Conservation (phyloP, 345 rosid species). For the Carallia pectinifolia region DNA sequence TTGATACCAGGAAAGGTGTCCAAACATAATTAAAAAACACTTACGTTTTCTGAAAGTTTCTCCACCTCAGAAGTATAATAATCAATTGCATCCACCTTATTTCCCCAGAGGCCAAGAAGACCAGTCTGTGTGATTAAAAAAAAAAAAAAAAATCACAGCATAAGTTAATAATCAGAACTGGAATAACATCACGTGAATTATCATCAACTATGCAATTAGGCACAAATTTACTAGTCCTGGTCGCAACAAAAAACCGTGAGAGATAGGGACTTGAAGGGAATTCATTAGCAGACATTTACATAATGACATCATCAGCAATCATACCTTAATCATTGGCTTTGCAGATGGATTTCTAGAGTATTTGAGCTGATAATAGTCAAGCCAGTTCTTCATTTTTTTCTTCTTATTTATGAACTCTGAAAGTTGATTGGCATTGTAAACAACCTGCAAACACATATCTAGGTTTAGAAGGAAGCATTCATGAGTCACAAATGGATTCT, state of each 20-base stretch:
- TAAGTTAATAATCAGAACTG: slow-evolving; percentile 14
- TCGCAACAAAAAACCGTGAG: neutral
- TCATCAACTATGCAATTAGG: neutral
- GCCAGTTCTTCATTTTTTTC: slow-evolving; percentile 77
- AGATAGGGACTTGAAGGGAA: neutral
- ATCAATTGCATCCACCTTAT: slow-evolving; percentile 72
- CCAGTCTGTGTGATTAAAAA: slow-evolving; percentile 50
- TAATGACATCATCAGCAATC: neutral
- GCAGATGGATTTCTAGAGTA: slow-evolving; percentile 55
- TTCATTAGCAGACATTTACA: neutral
- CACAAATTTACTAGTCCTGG: neutral
- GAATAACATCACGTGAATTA: neutral
- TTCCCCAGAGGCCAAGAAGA: slow-evolving; percentile 70
- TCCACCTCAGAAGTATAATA: slow-evolving; percentile 58
- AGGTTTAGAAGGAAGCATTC: slow-evolving; percentile 4
- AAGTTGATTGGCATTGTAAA: slow-evolving; percentile 68
- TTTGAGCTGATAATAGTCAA: slow-evolving; percentile 75
- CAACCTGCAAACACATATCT: slow-evolving; percentile 50
- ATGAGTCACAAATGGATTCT: neutral
- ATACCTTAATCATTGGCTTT: slow-evolving; percentile 61
- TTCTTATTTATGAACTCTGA: slow-evolving; percentile 58
- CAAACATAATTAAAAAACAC: slow-evolving; percentile 9
- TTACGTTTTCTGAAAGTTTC: slow-evolving; percentile 55
- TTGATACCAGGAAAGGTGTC: too few species aligned
- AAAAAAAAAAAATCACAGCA: neutral